Evolutionary conservation across 2,329 filamentous ascomycete genomes (phyloP).

Genomic region (Cercospora brassicicola): DNA sequence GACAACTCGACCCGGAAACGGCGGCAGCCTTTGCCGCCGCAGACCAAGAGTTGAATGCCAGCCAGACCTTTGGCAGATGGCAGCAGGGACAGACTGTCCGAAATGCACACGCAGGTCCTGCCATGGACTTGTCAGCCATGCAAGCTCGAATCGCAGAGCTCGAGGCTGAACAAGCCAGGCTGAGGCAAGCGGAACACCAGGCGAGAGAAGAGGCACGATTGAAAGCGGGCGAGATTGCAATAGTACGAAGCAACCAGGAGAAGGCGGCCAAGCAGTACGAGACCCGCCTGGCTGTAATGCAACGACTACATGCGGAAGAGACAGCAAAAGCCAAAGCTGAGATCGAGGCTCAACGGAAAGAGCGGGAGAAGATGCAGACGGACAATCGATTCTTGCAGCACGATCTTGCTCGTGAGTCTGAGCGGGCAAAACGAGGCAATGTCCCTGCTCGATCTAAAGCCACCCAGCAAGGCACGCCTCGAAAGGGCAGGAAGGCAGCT

Average conservation of each 20-base stretch:
- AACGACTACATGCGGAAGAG: slow-evolving; percentile 64
- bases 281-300: slow-evolving; percentile 60
- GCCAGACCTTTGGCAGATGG: slow-evolving; percentile 30
- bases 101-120: slow-evolving; percentile 8
- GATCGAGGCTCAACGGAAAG: slow-evolving; percentile 64
- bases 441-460: slow-evolving; percentile 20
- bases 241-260: slow-evolving; percentile 69
- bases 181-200: slow-evolving; percentile 45
- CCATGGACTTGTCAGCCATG: slow-evolving; percentile 37
- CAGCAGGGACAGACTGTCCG: slow-evolving; percentile 19
- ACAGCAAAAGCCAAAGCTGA: slow-evolving; percentile 63
- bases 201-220: slow-evolving; percentile 55
- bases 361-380: slow-evolving; percentile 65
- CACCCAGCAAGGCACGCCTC: slow-evolving; percentile 32
- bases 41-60: slow-evolving; percentile 36
- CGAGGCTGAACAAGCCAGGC: slow-evolving; percentile 45
- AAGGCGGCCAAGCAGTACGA: slow-evolving; percentile 64
- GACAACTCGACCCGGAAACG: slow-evolving; percentile 31
- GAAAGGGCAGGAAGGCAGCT: slow-evolving; percentile 29
- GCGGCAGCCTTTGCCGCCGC: slow-evolving; percentile 38
- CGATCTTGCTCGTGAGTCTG: slow-evolving; percentile 65
- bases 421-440: slow-evolving; percentile 52
- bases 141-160: slow-evolving; percentile 49
- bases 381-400: slow-evolving; percentile 72
- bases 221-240: slow-evolving; percentile 71